Base-by-base conservation (phyloP, 2,329 filamentous ascomycete species). In the Claviceps paspali region DNA sequence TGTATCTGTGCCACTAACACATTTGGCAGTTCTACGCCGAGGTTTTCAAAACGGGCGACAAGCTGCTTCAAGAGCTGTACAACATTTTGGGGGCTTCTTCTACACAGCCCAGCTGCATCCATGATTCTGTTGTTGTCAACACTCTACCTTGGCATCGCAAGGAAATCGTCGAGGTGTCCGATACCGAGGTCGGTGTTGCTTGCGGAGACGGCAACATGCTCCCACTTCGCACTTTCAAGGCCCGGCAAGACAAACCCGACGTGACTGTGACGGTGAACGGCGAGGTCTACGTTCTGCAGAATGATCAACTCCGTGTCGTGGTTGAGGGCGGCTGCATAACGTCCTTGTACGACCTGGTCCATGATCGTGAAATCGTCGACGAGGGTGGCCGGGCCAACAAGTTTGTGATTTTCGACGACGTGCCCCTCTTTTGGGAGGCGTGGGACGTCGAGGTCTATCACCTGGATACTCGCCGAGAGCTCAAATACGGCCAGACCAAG, bases 401-500 rank as follows among this genome's bases (percentile, higher is more conserved):
- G 53, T 75, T 91, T 35, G 87, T 96, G 45, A 76, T 96, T 18
- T 96, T 92, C 51, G 91, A 98, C 52, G 91, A 98, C 61, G 95
- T 96, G 61, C 87, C 87, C 17, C 70, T 95, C 18, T 94, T 92
- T 64, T 96, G 86, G 87, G 84, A 95, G 60, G 87, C 86, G 3
- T 94, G 88, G 87, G 88, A 98, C 56, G 88, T 96, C 5, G 91
- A 98, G 59, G 87, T 96, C 21, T 98, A 80, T 62, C 91, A 98
- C 51, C 72, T 96, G 19, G 77, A 92, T 38, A 91, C 86, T 2
- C 77, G 86, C 39, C 73, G 82, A 53, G 82, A 88, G 54, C 68
- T 98, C 11, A 54, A 70, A 5, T 72, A 77, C 14, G 70, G 73
- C 43, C 68, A 76, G 46, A 85, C 83, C 10, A 69, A 66, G 43